These are phyloP conservation scores for Mortierella sp. DNA, from an alignment of 371 early-diverging fungal genomes.

Conservation along the genomic window DNA sequence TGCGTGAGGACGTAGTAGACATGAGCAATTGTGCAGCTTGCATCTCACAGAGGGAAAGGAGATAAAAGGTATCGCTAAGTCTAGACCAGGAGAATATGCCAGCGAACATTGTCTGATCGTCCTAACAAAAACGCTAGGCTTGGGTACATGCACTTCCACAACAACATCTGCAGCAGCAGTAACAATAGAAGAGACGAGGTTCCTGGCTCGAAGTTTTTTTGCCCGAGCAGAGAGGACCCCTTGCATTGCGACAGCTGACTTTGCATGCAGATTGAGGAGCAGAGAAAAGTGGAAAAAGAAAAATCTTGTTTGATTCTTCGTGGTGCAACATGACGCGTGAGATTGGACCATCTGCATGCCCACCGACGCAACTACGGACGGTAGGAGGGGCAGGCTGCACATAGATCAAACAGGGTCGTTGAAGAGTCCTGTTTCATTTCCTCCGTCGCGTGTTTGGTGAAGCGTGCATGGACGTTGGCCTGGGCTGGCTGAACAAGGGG, in stretches of 20 bases:
- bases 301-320: not conserved
- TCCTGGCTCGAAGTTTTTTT: not conserved
- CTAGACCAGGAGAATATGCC: not conserved
- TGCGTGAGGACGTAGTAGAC: not conserved
- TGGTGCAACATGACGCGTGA: not conserved
- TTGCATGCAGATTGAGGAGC: constrained; percentile 2
- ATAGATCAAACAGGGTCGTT: not conserved
- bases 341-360: not conserved
- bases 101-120: not conserved
- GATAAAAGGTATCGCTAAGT: not conserved
- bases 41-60: not conserved
- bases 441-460: not conserved
- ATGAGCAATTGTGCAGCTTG: constrained; percentile 2
- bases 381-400: not conserved
- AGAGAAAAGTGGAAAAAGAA: too few species aligned
- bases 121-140: too few species aligned
- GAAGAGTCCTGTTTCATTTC: not conserved
- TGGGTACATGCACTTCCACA: not conserved
- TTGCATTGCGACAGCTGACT: constrained; percentile 1
- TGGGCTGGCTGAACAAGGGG: not conserved
- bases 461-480: not conserved
- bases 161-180: not conserved
- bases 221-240: not conserved
- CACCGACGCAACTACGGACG: not conserved
- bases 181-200: not conserved